These are phyloP conservation scores for Backusella tarrabulga DNA, from an alignment of 192 early-diverging fungal genomes.

Conservation along the genomic window DNA sequence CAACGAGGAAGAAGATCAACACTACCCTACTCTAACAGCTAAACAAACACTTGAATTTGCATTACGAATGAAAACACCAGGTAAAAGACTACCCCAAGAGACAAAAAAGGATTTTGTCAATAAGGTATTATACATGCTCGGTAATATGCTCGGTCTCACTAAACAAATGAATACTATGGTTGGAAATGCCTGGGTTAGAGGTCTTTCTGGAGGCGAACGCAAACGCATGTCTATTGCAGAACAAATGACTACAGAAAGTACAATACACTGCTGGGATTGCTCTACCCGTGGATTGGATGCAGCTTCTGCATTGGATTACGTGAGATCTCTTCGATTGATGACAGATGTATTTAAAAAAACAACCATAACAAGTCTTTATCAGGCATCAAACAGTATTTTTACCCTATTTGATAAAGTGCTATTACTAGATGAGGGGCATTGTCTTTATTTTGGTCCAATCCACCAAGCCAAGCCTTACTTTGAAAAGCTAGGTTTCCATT, in stretches of 20 bases:
- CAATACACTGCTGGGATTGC: conserved; percentile 59
- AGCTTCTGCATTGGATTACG: conserved; percentile 77
- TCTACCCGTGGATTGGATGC: conserved; percentile 75
- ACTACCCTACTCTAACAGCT: conserved; percentile 77
- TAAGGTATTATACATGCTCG: conserved; percentile 44
- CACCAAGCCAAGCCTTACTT: conserved; percentile 61
- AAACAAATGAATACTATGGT: conserved; percentile 71
- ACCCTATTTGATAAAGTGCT: conserved; percentile 68
- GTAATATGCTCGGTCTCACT: conserved; percentile 48
- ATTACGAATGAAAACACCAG: conserved; percentile 68
- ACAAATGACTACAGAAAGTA: conserved; percentile 61
- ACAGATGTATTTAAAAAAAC: conserved; percentile 67
- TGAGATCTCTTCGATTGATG: conserved; percentile 67
- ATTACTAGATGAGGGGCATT: conserved; percentile 64
- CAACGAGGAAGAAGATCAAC: conserved; percentile 77
- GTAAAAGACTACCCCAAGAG: conserved; percentile 46
- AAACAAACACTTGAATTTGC: conserved; percentile 80
- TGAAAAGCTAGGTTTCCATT: conserved; percentile 56
- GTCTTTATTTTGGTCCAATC: conserved; percentile 68
- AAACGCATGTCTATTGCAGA: conserved; percentile 77
- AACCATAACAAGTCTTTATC: conserved; percentile 53
- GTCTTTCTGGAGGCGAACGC: conserved; percentile 73
- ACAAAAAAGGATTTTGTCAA: conserved; percentile 47
- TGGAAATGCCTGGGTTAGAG: conserved; percentile 72
- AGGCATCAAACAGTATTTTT: conserved; percentile 77